phyloP scores from a whole-genome alignment of 768 basidiomycete genomes.

The Pulveroboletus sp. region DNA sequence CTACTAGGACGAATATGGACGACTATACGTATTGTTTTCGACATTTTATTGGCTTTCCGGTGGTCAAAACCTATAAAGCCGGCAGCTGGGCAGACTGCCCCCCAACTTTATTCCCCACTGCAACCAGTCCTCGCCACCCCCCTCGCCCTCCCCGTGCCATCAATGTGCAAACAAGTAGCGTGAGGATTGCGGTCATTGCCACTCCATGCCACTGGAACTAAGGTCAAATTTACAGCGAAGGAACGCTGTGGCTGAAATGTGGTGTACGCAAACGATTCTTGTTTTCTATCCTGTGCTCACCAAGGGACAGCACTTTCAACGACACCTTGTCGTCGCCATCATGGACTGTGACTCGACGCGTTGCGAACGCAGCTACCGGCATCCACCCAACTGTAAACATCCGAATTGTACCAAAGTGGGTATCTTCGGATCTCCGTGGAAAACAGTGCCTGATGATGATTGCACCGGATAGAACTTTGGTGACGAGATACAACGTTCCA shows the following conservation, averaged over 20 bases:
- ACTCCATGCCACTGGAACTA: neutral
- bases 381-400: constrained; percentile 54
- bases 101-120: constrained; percentile 15
- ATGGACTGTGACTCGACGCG: constrained; percentile 65
- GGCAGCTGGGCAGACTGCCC: constrained; percentile 3
- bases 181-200: constrained; percentile 38
- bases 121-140: neutral
- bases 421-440: constrained; percentile 12
- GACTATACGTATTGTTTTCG: constrained; percentile 26
- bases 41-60: constrained; percentile 24
- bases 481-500: constrained; percentile 61
- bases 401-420: constrained; percentile 58
- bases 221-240: constrained; percentile 49
- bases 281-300: constrained; percentile 9
- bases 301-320: constrained; percentile 71
- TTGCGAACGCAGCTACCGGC: constrained; percentile 64
- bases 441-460: constrained; percentile 10
- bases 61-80: constrained; percentile 29
- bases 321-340: constrained; percentile 70
- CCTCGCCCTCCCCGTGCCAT: constrained; percentile 3
- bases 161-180: constrained; percentile 78
- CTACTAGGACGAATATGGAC: constrained; percentile 27
- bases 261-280: constrained; percentile 45
- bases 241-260: constrained; percentile 72
- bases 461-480: constrained; percentile 54